These are phyloP conservation scores for Vanilla planifolia DNA, from an alignment of 106 monocot species.

Conservation along the genomic window DNA sequence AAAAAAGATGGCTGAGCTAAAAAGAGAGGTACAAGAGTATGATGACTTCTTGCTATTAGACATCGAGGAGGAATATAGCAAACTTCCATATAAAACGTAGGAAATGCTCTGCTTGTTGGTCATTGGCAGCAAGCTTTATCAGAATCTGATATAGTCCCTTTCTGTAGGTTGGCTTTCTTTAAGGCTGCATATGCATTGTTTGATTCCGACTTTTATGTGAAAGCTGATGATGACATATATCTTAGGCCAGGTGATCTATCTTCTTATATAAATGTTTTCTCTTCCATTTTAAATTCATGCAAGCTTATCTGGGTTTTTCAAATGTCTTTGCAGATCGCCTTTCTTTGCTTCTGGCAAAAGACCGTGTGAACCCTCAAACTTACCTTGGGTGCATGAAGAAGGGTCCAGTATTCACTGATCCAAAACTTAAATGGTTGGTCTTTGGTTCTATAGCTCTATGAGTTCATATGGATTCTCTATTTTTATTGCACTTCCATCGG, in stretches of 20 bases:
- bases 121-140: not conserved
- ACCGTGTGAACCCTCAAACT: slow-evolving; percentile 59
- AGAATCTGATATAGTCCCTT: slow-evolving; percentile 29
- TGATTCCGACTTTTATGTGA: slow-evolving; percentile 93
- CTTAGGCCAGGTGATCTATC: slow-evolving; percentile 69
- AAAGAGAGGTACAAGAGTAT: slow-evolving; percentile 60
- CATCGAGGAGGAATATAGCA: slow-evolving; percentile 78
- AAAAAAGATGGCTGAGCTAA: slow-evolving; percentile 57
- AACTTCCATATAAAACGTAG: slow-evolving; percentile 91
- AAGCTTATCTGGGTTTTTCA: not conserved
- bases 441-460: not conserved
- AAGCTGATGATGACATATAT: slow-evolving; percentile 98
- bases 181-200: slow-evolving; percentile 86
- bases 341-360: slow-evolving; percentile 73
- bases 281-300: not conserved
- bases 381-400: slow-evolving; percentile 99
- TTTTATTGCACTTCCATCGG: not conserved
- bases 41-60: slow-evolving; percentile 81
- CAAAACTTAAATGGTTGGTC: slow-evolving; percentile 85
- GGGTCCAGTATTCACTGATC: slow-evolving; percentile 94
- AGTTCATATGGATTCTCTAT: not conserved
- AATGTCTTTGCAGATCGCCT: slow-evolving; percentile 62
- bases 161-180: slow-evolving; percentile 89
- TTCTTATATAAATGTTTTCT: not conserved
- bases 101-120: not conserved